Base-by-base conservation (phyloP, 108 stramenopile species). In the Skeletonema tropicum region DNA sequence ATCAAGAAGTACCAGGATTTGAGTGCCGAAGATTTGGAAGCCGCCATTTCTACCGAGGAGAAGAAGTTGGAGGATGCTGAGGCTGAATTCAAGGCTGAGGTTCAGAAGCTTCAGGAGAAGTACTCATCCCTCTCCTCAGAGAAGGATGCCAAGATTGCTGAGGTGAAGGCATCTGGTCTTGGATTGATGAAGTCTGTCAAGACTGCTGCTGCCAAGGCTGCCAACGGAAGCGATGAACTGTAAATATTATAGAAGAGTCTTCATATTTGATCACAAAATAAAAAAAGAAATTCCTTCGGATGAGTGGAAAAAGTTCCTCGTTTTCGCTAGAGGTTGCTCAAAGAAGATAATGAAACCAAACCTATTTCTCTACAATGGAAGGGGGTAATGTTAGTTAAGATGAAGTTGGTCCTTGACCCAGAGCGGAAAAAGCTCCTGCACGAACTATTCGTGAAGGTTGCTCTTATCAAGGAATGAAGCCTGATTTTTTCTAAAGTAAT, bases 121-220 rank as follows among this genome's bases (percentile, higher is more conserved):
- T 93, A 89, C 75, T 57, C 90, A 39, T 66, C 73, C 29, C 68
- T 91, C 42, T 79, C 64, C 73, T 38, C 66, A 10, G 90, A 89
- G 21, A 93, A 96, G 88, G 92, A 93, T 30, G 88, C 69, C 52
- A 83, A 72, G 25, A 76, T 91, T 36, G 92, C 81, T 38, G 88
- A 80, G 21, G 86, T 96, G 71, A 96, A 96, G 90, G 79, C 71
- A 35, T 82, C 91, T 55, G 94, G 94, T 32, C 88, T 96, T 69
- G 92, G 92, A 14, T 74, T 96, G 59, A 90, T 93, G 92, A 96
- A 96, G 90, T 65, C 90, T 58, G 94, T 96, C 12, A 80, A 79
- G 73, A 65, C 80, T 74, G 69, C 68, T 79, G 66, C 38, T 31
- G 77, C 84, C 81, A 41, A 66, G 35, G 83, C 38, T n/a, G n/a